Percentiles rank a stretch among this genome's conserved stretches.
Evolutionary conservation across 176 grass and related monocot species (phyloP).

Genomic region (Microstegium vimineum): DNA sequence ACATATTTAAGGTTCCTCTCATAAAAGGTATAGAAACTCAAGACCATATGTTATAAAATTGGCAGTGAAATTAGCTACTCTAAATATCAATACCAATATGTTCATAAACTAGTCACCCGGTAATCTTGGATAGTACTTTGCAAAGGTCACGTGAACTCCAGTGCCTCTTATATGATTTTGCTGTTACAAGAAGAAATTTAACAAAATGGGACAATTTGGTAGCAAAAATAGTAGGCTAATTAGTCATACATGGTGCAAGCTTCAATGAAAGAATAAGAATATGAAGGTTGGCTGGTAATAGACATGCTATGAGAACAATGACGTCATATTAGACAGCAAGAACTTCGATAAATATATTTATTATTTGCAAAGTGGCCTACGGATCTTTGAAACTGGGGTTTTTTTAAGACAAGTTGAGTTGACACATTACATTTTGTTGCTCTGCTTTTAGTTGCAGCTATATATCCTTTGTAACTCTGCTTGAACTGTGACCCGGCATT

Average conservation of each 20-base stretch:
- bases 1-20: neutral
- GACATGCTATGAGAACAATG: neutral
- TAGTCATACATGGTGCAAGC: neutral
- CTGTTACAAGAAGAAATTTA: neutral
- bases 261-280: neutral
- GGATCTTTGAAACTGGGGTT: neutral
- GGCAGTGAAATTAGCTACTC: neutral
- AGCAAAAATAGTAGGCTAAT: neutral
- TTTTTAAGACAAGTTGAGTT: neutral
- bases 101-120: neutral
- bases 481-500: neutral
- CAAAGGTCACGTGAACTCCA: neutral
- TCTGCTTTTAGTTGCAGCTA: neutral
- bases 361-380: neutral
- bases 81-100: neutral
- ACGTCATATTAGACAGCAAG: neutral
- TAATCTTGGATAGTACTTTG: neutral
- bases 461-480: neutral
- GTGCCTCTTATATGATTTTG: neutral
- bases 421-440: neutral
- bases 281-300: neutral
- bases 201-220: neutral
- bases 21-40: neutral
- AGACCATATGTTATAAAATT: neutral
- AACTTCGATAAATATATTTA: slow-evolving; percentile 9